Evolutionary conservation across 1,139 yeast genomes (phyloP).

Genomic region (Pichia cactophila): DNA sequence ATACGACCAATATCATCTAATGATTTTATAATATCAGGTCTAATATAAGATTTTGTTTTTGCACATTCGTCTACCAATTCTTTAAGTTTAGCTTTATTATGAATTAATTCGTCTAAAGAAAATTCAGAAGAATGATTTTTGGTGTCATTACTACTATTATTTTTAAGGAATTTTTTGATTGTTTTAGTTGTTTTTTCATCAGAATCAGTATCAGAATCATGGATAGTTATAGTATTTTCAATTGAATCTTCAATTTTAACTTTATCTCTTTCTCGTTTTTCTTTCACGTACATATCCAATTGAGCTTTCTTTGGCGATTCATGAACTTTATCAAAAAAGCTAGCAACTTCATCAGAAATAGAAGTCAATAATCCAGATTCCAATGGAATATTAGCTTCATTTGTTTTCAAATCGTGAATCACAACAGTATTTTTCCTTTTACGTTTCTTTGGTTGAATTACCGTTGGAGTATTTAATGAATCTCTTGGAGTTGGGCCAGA

Average conservation of each 20-base stretch:
- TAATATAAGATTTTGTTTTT: conserved; percentile 13
- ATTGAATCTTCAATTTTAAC: background rate
- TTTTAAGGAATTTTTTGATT: background rate
- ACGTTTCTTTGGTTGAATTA: background rate
- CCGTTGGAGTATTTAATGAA: background rate
- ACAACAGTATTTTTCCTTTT: background rate
- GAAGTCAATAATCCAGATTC: background rate
- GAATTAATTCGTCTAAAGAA: background rate
- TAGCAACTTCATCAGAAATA: background rate
- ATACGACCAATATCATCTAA: conserved; percentile 24
- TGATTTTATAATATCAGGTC: conserved; percentile 11
- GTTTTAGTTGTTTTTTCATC: background rate
- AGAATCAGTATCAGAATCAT: background rate
- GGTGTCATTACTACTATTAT: background rate
- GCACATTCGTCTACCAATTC: conserved; percentile 18
- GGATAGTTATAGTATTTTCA: background rate
- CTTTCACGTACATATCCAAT: background rate
- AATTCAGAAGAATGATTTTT: background rate
- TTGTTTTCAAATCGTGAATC: background rate
- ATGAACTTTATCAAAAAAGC: background rate
- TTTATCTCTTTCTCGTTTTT: background rate
- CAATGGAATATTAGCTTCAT: background rate
- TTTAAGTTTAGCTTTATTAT: conserved; percentile 11
- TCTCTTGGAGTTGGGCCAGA: background rate
- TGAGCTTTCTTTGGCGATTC: background rate